Conservation (phyloP, 768 basidiomycete species). For the Kwoniella bestiolae region DNA sequence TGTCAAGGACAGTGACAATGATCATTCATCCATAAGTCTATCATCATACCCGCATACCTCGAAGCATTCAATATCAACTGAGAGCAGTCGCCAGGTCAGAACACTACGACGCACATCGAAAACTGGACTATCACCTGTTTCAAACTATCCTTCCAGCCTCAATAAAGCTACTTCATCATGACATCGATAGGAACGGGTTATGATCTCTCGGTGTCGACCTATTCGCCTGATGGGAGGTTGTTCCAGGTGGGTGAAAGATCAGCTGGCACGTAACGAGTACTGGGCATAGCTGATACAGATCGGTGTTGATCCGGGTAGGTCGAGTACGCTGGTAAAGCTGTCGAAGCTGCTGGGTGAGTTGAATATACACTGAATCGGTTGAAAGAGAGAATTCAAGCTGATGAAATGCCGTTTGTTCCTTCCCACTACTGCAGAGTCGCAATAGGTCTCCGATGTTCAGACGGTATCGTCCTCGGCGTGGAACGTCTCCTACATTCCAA, state of each 20-base stretch:
- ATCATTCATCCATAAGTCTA: too few species aligned
- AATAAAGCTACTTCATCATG: constrained; percentile 62
- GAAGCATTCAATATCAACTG: too few species aligned
- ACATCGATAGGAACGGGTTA: constrained; percentile 99
- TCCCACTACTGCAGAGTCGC: too few species aligned
- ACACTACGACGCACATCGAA: neutral
- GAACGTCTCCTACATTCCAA: constrained; percentile 97
- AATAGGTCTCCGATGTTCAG: constrained; percentile 93
- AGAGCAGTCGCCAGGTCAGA: too few species aligned
- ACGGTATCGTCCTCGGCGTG: constrained; percentile 93
- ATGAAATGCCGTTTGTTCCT: neutral
- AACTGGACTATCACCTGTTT: too few species aligned
- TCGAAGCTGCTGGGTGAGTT: constrained; percentile 96
- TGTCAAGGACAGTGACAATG: neutral
- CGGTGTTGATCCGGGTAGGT: constrained; percentile 66
- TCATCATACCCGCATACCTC: too few species aligned
- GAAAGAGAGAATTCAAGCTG: neutral
- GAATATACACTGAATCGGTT: constrained; percentile 8
- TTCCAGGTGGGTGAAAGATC: constrained; percentile 73
- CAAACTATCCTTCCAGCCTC: neutral
- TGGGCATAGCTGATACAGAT: constrained; percentile 14
- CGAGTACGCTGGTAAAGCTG: constrained; percentile 97
- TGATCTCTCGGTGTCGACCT: constrained; percentile 65
- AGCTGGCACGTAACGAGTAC: neutral
- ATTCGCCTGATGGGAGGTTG: constrained; percentile 88